Base-by-base conservation (phyloP, 2,329 filamentous ascomycete species). In the Eutypella sp. region DNA sequence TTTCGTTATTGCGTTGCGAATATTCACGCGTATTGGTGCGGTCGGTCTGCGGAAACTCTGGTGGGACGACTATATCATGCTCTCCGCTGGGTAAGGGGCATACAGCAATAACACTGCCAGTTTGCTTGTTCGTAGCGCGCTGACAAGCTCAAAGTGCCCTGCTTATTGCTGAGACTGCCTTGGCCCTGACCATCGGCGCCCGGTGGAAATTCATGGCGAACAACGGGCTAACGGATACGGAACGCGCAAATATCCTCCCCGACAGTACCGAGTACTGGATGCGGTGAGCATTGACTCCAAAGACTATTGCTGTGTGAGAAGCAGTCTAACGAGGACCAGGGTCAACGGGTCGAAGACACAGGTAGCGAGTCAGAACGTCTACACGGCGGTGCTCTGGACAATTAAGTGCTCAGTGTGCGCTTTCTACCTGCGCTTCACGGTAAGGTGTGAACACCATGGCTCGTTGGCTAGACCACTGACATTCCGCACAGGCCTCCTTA, bases 121-220 rank as follows among this genome's bases (percentile, higher is more conserved):
- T n/a, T n/a, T n/a, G n/a, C n/a, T n/a, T n/a, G n/a, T n/a, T n/a
- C n/a, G n/a, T n/a, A n/a, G n/a, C n/a, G n/a, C n/a, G n/a, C n/a
- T n/a, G n/a, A n/a, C n/a, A n/a, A n/a, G n/a, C 13, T 29, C 13
- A 13, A 29, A 29, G 25, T 8, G 8, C 13, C 13, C 25, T 29
- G 13, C 25, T 29, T 8, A 13, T 29, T 29, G 13, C 25, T 29
- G 7, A 29, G 7, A 29, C 25, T 29, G 23, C 19, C 18, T 39
- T 45, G 13, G 51, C 47, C 31, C 44, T 25, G 36, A 22, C 54
- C 52, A 8, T 61, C 54, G 39, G 16, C 3, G 47, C 44, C 2
- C 22, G 34, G 13, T 49, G 45, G 44, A 2, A 37, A n/a, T 44
- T 41, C 16, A 8, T 41, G 7, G 47, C 44, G 11, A 49, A 47